Evolutionary conservation across 2,329 filamentous ascomycete species (phyloP).

Genomic region (Lachnellula cervina): DNA sequence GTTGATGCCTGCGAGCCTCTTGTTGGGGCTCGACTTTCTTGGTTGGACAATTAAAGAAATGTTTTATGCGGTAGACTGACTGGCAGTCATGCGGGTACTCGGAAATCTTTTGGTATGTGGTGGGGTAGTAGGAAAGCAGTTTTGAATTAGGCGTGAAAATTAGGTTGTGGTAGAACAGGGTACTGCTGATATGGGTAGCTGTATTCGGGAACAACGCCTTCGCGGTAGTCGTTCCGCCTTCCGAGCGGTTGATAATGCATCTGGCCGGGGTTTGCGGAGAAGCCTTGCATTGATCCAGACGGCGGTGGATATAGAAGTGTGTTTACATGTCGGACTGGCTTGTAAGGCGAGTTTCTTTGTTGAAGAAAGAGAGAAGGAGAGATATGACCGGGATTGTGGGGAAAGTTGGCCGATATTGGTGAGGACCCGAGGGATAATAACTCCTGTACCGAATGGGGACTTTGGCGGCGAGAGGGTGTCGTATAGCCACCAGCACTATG

Average conservation of each 20-base stretch:
- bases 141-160: conserved; percentile 28
- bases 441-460: conserved; percentile 30
- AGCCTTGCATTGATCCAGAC: conserved; percentile 70
- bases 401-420: conserved; percentile 31
- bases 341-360: conserved; percentile 87
- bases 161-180: conserved; percentile 32
- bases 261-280: conserved; percentile 58
- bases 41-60: conserved; percentile 6
- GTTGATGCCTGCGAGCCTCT: conserved; percentile 17
- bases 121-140: background rate
- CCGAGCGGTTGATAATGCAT: conserved; percentile 82
- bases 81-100: background rate
- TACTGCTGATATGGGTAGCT: conserved; percentile 21
- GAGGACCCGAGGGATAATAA: conserved; percentile 33
- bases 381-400: conserved; percentile 44
- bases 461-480: conserved; percentile 32
- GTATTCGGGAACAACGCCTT: conserved; percentile 65
- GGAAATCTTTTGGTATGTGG: background rate
- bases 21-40: conserved; percentile 15
- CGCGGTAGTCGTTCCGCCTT: conserved; percentile 61
- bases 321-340: conserved; percentile 82
- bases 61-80: background rate
- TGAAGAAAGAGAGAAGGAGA: conserved; percentile 86
- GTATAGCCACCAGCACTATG: conserved; percentile 26
- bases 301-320: conserved; percentile 87